Evolutionary conservation across 208 protist genomes (phyloP).

Genomic region (Tritrichomonas foetus): DNA sequence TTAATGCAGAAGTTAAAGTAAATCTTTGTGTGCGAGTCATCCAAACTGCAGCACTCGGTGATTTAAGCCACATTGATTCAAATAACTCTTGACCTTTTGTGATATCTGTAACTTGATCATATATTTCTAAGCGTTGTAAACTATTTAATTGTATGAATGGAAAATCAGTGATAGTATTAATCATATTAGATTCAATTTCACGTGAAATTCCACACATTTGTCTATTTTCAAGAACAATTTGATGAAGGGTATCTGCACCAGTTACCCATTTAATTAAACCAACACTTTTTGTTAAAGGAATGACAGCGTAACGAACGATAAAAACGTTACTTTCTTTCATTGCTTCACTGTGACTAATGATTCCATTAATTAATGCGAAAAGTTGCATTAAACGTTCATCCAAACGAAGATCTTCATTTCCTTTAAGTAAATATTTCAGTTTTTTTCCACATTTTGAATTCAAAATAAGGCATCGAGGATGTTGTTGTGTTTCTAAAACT

Average conservation of each 20-base stretch:
- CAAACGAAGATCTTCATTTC: conserved; percentile 25
- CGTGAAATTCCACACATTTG: neutral
- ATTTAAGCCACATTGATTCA: neutral
- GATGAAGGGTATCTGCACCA: neutral
- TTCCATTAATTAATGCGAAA: neutral
- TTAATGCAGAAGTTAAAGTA: neutral
- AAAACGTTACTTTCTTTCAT: neutral
- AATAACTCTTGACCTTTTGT: neutral
- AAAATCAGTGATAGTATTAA: neutral
- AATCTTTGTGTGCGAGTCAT: neutral
- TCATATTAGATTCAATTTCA: neutral
- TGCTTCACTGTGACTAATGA: neutral
- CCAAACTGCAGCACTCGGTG: neutral
- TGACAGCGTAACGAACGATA: neutral
- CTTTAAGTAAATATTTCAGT: conserved; percentile 13
- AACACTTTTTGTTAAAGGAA: neutral
- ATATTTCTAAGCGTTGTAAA: neutral
- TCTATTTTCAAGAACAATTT: neutral
- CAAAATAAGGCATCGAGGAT: neutral
- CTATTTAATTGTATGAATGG: neutral
- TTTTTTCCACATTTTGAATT: neutral
- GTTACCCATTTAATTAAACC: conserved; percentile 26
- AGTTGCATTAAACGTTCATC: conserved; percentile 40
- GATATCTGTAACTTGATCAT: neutral
- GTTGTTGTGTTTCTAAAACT: conserved; percentile 34